Evolutionary conservation across 2,329 filamentous ascomycete species (phyloP).

Genomic region (Colletotrichum magnum): DNA sequence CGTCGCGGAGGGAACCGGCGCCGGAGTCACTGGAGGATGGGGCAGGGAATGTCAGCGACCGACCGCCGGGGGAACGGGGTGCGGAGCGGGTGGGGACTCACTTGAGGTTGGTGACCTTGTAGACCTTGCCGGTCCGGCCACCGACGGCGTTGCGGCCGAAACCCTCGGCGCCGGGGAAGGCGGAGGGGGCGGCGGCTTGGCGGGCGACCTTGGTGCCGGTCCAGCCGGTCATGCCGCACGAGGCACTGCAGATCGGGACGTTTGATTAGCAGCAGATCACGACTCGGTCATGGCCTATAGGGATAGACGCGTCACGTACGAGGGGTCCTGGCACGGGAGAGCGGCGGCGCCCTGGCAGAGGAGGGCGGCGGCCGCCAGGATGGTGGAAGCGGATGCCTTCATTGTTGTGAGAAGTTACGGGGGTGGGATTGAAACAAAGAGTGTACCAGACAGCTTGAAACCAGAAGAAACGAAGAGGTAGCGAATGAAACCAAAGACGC

Average conservation of each 20-base stretch:
- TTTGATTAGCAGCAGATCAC: constrained; percentile 5
- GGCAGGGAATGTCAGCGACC: background rate
- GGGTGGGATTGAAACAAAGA: constrained; percentile 18
- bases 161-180: constrained; percentile 66
- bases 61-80: background rate
- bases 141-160: constrained; percentile 63
- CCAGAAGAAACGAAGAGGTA: background rate
- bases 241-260: constrained; percentile 1
- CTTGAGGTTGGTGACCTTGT: constrained; percentile 63
- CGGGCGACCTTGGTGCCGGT: constrained; percentile 29
- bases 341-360: constrained; percentile 19
- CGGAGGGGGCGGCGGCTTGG: constrained; percentile 45
- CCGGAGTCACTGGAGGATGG: constrained; percentile 55
- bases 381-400: constrained; percentile 27
- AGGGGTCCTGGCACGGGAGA: constrained; percentile 29
- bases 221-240: constrained; percentile 18
- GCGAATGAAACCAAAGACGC: constrained; percentile 7
- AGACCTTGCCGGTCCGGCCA: constrained; percentile 61
- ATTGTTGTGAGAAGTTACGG: background rate
- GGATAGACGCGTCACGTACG: constrained; percentile 9
- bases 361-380: constrained; percentile 26
- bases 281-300: background rate
- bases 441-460: constrained; percentile 30
- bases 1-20: constrained; percentile 64
- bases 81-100: constrained; percentile 28